Conservation (phyloP, 2,329 filamentous ascomycete species). For the Elsinoe necatrix region DNA sequence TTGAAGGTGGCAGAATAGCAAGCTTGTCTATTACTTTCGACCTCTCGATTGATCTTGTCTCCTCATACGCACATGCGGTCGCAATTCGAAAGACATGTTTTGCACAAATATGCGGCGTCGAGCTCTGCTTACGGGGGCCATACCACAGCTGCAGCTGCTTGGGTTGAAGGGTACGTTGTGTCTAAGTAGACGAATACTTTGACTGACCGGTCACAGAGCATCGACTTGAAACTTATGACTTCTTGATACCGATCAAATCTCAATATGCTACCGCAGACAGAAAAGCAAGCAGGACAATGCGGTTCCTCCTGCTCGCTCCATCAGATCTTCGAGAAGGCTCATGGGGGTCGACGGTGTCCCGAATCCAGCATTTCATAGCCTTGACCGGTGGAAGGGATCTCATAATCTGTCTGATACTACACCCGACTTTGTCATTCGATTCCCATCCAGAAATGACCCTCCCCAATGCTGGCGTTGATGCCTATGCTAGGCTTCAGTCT, state of each 20-base stretch:
- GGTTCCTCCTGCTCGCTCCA: slow-evolving; percentile 27
- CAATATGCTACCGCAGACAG: slow-evolving; percentile 13
- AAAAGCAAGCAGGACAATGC: slow-evolving; percentile 19
- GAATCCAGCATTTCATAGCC: slow-evolving; percentile 26
- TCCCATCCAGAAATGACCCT: background rate
- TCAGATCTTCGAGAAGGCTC: slow-evolving; percentile 18
- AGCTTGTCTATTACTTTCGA: no score
- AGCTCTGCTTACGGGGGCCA: slow-evolving; percentile 30
- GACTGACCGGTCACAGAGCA: slow-evolving; percentile 23
- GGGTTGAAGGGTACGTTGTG: slow-evolving; percentile 26
- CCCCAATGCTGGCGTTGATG: background rate
- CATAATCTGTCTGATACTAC: slow-evolving; percentile 27
- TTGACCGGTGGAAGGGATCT: slow-evolving; percentile 24
- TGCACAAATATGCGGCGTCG: slow-evolving; percentile 35
- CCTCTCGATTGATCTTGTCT: background rate
- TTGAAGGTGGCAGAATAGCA: no score
- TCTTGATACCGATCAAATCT: slow-evolving; percentile 26
- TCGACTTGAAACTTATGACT: slow-evolving; percentile 31
- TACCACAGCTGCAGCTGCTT: slow-evolving; percentile 28
- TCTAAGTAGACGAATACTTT: background rate
- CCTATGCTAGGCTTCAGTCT: background rate
- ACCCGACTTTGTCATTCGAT: background rate
- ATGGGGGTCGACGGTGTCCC: slow-evolving; percentile 21
- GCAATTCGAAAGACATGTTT: slow-evolving; percentile 27
- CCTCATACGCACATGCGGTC: background rate